Conservation (phyloP, 176 grass and related monocot genomes). For the Melocanna baccifera region DNA sequence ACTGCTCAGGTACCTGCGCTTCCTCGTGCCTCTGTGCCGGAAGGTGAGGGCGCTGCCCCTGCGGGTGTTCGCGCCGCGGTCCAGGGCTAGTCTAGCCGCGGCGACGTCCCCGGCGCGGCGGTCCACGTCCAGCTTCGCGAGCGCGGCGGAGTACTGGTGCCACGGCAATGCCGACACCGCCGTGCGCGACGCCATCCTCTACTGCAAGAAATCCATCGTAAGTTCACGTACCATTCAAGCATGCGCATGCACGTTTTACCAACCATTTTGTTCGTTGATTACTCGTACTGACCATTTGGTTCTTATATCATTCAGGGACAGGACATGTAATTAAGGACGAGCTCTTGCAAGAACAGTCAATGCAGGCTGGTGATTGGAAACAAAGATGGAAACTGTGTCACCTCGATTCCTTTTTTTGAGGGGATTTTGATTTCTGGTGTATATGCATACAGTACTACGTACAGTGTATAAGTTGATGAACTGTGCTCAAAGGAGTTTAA, state of each 20-base stretch:
- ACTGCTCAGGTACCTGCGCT: constrained; percentile 65
- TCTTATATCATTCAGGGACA: constrained; percentile 19
- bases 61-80: constrained; percentile 22
- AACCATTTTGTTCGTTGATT: neutral
- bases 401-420: neutral
- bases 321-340: constrained; percentile 14
- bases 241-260: neutral
- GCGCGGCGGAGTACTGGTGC: constrained; percentile 52
- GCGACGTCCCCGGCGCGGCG: constrained; percentile 11
- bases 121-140: constrained; percentile 36
- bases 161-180: constrained; percentile 74
- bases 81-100: neutral
- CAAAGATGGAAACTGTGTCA: neutral
- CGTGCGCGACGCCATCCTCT: constrained; percentile 81
- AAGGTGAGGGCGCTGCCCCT: constrained; percentile 56
- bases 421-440: constrained; percentile 16
- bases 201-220: constrained; percentile 86
- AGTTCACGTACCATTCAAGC: constrained; percentile 8
- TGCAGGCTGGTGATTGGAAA: neutral
- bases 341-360: neutral
- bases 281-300: neutral
- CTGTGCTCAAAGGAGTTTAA: constrained; percentile 34
- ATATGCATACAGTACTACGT: constrained; percentile 24
- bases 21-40: constrained; percentile 70
- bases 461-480: constrained; percentile 20